Evolutionary conservation across 2,329 filamentous ascomycete species (phyloP), one percentile per base, ranked within the genome.

Genomic region (Bisporella sp.): DNA sequence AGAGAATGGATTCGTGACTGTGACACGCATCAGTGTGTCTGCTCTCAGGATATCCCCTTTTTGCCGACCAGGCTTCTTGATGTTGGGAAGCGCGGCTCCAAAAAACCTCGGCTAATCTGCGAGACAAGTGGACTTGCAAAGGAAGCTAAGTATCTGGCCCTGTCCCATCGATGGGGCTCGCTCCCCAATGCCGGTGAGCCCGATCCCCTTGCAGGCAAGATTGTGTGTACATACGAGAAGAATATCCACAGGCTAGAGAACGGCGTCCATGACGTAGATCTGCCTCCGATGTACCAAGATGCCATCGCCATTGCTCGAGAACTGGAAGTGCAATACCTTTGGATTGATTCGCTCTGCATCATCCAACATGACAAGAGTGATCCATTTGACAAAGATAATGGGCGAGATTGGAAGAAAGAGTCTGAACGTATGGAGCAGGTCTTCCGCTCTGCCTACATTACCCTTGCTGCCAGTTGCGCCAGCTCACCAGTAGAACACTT

Each of bases 91-190:
- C 28, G 8, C 41, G 41, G 8, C 41, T 42, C 41, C 12, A 21
- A 42, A 4, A 11, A 2, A 29, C 9, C 30, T 4, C 40, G 41
- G 21, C 41, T 48, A 21, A 43, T 31, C 35, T 30, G 37, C 30
- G 43, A 9, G 12, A 42, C 43, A 21, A 41, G 46, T 42, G 29
- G 31, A 35, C 41, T 42, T 42, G 21, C 11, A 42, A 21, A 52
- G 43, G 11, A 42, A 32, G 43, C 54, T 48, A 55, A 35, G 41
- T 58, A 58, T 33, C 37, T 55, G 8, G 45, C 50, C 13, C 44
- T 58, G 21, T 50, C 45, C 35, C 45, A 58, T 45, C 51, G 53
- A n/a, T 58, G 52, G 54, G 41, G 41, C 41, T 42, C 41, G 8
- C 41, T 8, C 28, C 41, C 41, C 9, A 42, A 11, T 9, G 35